Conservation (phyloP, 306 rosid species). For the Cyamopsis tetragonoloba region DNA sequence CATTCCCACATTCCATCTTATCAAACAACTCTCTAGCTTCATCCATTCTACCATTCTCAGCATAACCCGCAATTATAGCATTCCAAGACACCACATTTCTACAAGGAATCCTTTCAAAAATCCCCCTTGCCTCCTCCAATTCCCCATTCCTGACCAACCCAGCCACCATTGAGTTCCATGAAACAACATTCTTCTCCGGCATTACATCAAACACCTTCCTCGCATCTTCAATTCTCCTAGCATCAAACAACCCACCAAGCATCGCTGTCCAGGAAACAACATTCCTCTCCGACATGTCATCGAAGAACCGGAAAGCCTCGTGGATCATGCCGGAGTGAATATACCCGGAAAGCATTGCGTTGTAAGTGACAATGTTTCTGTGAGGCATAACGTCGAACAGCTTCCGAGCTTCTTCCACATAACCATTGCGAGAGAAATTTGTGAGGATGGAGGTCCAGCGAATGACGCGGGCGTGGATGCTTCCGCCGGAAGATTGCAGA, state of each 20-base stretch:
- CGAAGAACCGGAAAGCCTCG: conserved; percentile 47
- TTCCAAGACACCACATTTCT: conserved; percentile 64
- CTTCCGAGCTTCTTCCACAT: conserved; percentile 45
- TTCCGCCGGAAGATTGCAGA: conserved; percentile 29
- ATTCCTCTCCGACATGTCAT: conserved; percentile 54
- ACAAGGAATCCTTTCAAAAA: conserved; percentile 39
- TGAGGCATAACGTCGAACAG: conserved; percentile 61
- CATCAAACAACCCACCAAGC: conserved; percentile 42
- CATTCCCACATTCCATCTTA: conserved; percentile 52
- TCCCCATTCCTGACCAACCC: conserved; percentile 53
- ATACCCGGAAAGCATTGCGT: conserved; percentile 64
- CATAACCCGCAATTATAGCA: conserved; percentile 59
- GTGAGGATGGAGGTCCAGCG: conserved; percentile 58
- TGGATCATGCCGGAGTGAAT: conserved; percentile 44
- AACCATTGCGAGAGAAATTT: conserved; percentile 34
- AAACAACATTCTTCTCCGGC: conserved; percentile 68
- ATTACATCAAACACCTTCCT: conserved; percentile 52
- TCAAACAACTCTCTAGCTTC: conserved; percentile 63
- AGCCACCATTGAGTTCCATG: conserved; percentile 63
- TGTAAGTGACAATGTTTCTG: conserved; percentile 52
- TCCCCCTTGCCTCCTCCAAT: conserved; percentile 52
- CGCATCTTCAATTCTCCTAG: conserved; percentile 53
- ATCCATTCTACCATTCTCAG: conserved; percentile 46
- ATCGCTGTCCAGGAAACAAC: conserved; percentile 79
- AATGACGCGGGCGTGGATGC: conserved; percentile 36